Percentiles rank a stretch among this genome's conserved stretches.
Conservation (phyloP, 345 rosid species). For the Excoecaria cochinchinensis region DNA sequence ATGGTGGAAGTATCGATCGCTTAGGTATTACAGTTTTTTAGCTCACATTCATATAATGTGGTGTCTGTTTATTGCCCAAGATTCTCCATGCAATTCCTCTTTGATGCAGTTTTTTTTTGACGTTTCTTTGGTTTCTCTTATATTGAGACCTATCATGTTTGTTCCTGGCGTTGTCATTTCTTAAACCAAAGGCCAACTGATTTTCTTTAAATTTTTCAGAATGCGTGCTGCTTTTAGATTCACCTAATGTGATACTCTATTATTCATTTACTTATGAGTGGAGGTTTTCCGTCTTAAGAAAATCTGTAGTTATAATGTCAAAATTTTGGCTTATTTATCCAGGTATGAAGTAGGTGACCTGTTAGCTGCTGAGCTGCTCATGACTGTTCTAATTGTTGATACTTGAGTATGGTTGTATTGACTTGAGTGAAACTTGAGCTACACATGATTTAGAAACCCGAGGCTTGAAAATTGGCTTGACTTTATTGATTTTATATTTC, state of each 20-base stretch:
- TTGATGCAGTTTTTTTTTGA: not conserved
- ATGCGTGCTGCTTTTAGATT: not conserved
- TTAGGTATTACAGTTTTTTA: conserved; percentile 50
- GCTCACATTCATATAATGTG: not conserved
- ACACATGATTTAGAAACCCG: no score
- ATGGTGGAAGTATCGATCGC: conserved; percentile 76
- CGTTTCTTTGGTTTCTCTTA: not conserved
- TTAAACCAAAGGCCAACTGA: not conserved
- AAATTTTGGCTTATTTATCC: not conserved
- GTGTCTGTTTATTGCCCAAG: not conserved
- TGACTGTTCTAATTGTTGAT: not conserved
- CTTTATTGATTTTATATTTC: not conserved
- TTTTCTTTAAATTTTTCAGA: not conserved
- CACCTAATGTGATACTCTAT: not conserved
- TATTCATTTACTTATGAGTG: not conserved
- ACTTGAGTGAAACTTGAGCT: no score
- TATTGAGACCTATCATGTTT: not conserved
- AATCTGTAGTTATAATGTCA: not conserved
- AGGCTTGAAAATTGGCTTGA: not conserved
- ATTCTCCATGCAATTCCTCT: not conserved
- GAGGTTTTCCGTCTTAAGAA: not conserved
- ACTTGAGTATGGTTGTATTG: no score
- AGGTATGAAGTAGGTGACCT: not conserved
- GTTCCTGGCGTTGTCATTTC: not conserved
- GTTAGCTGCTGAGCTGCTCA: not conserved